phyloP scores from a whole-genome alignment of 1,284 basidiomycete genomes.

The Austroboletus niveus region DNA sequence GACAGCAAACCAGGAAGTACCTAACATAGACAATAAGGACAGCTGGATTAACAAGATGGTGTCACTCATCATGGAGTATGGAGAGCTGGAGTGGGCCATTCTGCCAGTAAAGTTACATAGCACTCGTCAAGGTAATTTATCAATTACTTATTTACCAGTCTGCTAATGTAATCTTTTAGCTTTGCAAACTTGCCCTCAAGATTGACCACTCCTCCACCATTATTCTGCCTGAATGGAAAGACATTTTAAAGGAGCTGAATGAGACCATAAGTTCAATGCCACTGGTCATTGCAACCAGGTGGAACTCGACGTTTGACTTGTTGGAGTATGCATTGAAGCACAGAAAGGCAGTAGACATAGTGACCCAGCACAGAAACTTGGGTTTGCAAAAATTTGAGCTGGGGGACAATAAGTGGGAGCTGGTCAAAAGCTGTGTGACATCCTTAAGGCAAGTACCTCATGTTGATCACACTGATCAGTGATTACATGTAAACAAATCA shows the following conservation, averaged over 20 bases:
- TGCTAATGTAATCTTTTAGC: no score
- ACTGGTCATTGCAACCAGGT: neutral
- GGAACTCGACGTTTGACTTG: slow-evolving; percentile 1
- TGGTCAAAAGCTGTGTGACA: neutral
- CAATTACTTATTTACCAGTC: no score
- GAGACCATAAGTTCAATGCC: neutral
- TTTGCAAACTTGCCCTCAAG: no score
- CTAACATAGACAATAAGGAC: no score
- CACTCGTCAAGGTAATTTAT: no score
- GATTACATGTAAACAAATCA: no score
- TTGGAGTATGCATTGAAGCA: slow-evolving; percentile 27
- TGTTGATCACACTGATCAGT: no score
- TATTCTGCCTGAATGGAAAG: neutral
- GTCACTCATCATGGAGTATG: no score
- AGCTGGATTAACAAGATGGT: no score
- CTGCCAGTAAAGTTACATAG: no score
- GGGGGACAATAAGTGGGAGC: neutral
- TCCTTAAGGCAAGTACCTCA: neutral
- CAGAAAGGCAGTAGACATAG: neutral
- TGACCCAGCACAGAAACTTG: neutral
- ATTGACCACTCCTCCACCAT: slow-evolving; percentile 18
- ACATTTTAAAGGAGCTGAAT: neutral
- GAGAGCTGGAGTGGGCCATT: no score
- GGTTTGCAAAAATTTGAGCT: slow-evolving; percentile 19
- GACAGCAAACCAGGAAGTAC: no score